Evolutionary conservation across 805 yeast genomes (phyloP).

Genomic region (Yarrowia porcina): DNA sequence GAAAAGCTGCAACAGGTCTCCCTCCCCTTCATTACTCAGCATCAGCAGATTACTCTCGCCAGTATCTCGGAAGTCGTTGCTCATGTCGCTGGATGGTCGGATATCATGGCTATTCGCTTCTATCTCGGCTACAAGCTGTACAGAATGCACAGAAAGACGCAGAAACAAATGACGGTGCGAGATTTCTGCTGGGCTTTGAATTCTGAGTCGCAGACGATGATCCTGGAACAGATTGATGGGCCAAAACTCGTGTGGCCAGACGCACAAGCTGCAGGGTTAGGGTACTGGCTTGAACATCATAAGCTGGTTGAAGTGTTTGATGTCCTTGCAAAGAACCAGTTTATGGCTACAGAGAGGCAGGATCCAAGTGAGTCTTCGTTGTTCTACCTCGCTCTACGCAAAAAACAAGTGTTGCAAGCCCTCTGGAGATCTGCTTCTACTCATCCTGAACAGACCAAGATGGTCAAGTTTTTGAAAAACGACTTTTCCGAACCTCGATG

Average conservation of each 20-base stretch:
- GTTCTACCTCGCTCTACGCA: slow-evolving; percentile 71
- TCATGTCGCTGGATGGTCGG: slow-evolving; percentile 50
- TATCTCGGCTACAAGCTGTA: slow-evolving; percentile 67
- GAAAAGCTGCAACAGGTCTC: slow-evolving; percentile 62
- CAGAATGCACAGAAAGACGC: slow-evolving; percentile 51
- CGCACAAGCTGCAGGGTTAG: slow-evolving; percentile 58
- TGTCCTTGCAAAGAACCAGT: slow-evolving; percentile 67
- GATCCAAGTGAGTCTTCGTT: slow-evolving; percentile 76
- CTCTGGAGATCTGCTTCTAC: slow-evolving; percentile 77
- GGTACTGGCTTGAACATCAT: slow-evolving; percentile 62
- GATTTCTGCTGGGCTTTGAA: slow-evolving; percentile 87
- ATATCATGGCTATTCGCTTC: slow-evolving; percentile 67
- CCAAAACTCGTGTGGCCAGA: slow-evolving; percentile 56
- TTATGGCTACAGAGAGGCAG: slow-evolving; percentile 50
- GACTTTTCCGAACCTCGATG: slow-evolving; percentile 75
- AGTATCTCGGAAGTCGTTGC: slow-evolving; percentile 64
- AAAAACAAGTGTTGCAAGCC: slow-evolving; percentile 71
- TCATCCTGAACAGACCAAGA: slow-evolving; percentile 78
- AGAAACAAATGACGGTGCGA: slow-evolving; percentile 61
- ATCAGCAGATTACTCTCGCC: slow-evolving; percentile 81
- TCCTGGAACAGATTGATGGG: slow-evolving; percentile 47
- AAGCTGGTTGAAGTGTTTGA: slow-evolving; percentile 58
- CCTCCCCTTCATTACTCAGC: slow-evolving; percentile 80
- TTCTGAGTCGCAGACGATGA: slow-evolving; percentile 68
- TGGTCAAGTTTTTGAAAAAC: slow-evolving; percentile 70